Conservation (phyloP, 345 rosid species). For the Trapa bicornis region DNA sequence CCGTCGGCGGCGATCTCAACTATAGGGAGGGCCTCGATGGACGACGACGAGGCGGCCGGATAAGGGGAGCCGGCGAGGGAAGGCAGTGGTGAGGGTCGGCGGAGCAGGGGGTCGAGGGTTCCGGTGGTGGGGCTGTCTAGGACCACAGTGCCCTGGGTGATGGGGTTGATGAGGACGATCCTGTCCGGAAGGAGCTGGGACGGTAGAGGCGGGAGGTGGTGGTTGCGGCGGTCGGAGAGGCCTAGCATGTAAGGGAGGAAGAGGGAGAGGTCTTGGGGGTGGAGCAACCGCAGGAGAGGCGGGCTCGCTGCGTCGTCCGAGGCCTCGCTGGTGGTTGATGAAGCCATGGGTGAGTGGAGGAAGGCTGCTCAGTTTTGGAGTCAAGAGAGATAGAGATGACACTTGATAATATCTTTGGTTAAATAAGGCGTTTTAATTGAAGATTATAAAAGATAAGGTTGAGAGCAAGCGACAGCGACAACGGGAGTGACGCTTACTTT, state of each 20-base stretch:
- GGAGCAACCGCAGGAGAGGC: constrained; percentile 1
- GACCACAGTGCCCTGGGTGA: constrained; percentile 63
- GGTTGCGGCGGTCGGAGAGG: not conserved
- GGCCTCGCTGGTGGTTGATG: constrained; percentile 23
- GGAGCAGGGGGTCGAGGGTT: constrained; percentile 21
- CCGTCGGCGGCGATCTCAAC: constrained; percentile 24
- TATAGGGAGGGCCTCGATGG: constrained; percentile 49
- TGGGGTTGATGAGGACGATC: constrained; percentile 57
- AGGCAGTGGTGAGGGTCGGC: constrained; percentile 1
- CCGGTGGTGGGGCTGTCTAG: constrained; percentile 22
- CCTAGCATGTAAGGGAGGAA: constrained; percentile 9
- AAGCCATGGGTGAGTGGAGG: not conserved
- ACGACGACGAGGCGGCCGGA: constrained; percentile 64
- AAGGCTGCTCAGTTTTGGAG: not conserved
- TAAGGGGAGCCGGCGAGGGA: constrained; percentile 20
- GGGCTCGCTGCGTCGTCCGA: not conserved
- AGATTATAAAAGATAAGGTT: no score
- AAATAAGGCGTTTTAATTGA: no score
- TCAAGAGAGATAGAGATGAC: not conserved
- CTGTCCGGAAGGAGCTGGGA: constrained; percentile 24
- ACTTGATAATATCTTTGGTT: no score
- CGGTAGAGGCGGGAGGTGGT: constrained; percentile 1
- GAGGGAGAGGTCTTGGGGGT: constrained; percentile 23
- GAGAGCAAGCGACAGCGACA: no score
- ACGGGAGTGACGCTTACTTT: no score